Evolutionary conservation across 192 early-diverging fungal species (phyloP).

Genomic region (Funneliformis geosporum): DNA sequence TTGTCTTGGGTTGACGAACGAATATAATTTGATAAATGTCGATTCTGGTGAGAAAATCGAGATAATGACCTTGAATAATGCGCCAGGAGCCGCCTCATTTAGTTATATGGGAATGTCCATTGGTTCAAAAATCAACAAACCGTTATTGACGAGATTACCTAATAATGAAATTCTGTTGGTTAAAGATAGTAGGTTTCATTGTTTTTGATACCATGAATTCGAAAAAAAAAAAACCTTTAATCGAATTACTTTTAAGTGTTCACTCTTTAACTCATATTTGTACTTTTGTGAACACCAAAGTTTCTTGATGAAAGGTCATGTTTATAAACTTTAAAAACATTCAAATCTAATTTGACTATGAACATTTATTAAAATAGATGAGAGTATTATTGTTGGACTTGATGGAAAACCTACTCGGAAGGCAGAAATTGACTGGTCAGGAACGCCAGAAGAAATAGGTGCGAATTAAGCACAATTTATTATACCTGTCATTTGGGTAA

Average conservation of each 20-base stretch:
- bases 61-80: slow-evolving; percentile 51
- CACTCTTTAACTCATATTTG: no score
- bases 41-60: slow-evolving; percentile 56
- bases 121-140: slow-evolving; percentile 53
- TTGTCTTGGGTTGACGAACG: slow-evolving; percentile 62
- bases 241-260: neutral
- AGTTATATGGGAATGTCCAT: slow-evolving; percentile 47
- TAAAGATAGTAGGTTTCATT: slow-evolving; percentile 52
- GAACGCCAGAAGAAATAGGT: slow-evolving; percentile 62
- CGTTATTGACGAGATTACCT: slow-evolving; percentile 61
- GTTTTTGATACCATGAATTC: neutral
- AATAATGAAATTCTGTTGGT: slow-evolving; percentile 66
- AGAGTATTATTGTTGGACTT: slow-evolving; percentile 59
- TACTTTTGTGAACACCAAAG: no score
- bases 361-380: slow-evolving; percentile 38
- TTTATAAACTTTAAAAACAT: neutral
- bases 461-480: slow-evolving; percentile 2
- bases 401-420: slow-evolving; percentile 60
- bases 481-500: neutral
- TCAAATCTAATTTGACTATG: neutral
- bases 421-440: slow-evolving; percentile 63
- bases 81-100: slow-evolving; percentile 43
- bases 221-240: neutral
- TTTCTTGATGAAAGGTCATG: neutral
- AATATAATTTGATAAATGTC: slow-evolving; percentile 64